Conservation (phyloP, 1,284 basidiomycete species). For the Irpex lacteus region DNA sequence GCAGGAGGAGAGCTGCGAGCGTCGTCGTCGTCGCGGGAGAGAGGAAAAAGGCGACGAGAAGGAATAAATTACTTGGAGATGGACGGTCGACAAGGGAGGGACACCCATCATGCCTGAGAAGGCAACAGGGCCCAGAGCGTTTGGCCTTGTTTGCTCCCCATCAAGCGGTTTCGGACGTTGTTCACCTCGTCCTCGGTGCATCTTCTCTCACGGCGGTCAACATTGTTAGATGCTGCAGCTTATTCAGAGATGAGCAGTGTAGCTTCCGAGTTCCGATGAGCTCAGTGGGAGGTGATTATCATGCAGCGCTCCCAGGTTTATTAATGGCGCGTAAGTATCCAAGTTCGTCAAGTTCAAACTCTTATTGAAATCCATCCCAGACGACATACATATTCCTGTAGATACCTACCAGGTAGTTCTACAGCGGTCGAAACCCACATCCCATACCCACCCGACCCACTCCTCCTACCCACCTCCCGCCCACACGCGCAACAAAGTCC, state of each 20-base stretch:
- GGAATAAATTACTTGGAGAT: conserved; percentile 13
- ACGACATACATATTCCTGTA: too few species aligned
- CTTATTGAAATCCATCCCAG: too few species aligned
- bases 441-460: not conserved
- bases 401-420: too few species aligned
- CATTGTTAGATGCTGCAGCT: not conserved
- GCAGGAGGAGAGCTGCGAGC: conserved; percentile 8
- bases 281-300: too few species aligned
- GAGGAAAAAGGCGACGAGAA: not conserved
- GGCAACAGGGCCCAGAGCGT: conserved; percentile 3
- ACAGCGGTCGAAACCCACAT: too few species aligned
- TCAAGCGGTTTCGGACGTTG: conserved; percentile 2
- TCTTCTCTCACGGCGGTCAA: not conserved
- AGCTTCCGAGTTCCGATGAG: not conserved
- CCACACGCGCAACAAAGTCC: not conserved
- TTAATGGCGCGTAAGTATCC: too few species aligned
- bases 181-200: not conserved
- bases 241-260: not conserved
- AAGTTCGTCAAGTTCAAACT: too few species aligned
- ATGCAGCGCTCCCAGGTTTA: too few species aligned
- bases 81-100: conserved; percentile 8
- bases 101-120: conserved; percentile 1
- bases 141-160: conserved; percentile 13
- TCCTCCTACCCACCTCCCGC: not conserved
- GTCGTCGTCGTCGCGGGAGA: not conserved